Percentiles rank a stretch among this genome's conserved stretches.
Evolutionary conservation across 257 asterid species (phyloP).

Genomic region (Solanum medicagineum): DNA sequence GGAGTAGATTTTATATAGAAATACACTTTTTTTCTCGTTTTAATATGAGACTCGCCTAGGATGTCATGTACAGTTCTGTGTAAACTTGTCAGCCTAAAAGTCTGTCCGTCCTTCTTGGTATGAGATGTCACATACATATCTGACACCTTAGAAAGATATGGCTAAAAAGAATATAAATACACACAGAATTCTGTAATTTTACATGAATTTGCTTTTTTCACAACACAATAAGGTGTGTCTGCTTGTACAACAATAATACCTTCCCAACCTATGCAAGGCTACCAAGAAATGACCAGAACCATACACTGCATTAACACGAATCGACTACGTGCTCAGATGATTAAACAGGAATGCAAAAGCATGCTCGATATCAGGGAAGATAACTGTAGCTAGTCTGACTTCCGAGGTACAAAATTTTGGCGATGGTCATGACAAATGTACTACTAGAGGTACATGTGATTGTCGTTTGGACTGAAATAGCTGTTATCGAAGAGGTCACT

Average conservation of each 20-base stretch:
- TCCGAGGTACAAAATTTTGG: not conserved
- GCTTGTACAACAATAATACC: not conserved
- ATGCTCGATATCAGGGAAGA: not conserved
- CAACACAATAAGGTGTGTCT: not conserved
- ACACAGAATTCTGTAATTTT: not conserved
- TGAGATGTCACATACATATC: too few relatives aligned
- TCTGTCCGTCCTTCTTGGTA: too few relatives aligned
- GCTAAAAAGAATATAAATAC: not conserved
- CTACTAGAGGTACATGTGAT: not conserved
- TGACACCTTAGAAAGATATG: not conserved
- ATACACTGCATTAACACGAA: not conserved
- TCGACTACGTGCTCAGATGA: not conserved
- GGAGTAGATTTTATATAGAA: too few relatives aligned
- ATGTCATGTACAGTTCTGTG: too few relatives aligned
- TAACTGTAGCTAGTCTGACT: not conserved
- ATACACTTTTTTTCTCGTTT: too few relatives aligned
- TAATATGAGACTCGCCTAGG: too few relatives aligned
- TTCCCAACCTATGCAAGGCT: not conserved
- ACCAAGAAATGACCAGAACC: not conserved
- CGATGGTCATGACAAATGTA: not conserved
- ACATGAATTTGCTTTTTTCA: not conserved
- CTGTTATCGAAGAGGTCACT: not conserved
- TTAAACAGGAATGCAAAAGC: not conserved
- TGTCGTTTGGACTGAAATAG: not conserved
- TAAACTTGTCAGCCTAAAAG: too few relatives aligned